A percentile compares a stretch with the other conserved stretches of the same genome.
These are phyloP conservation scores for Biscogniauxia mediterranea DNA, from an alignment of 2,329 filamentous ascomycete genomes.

Conservation along the genomic window DNA sequence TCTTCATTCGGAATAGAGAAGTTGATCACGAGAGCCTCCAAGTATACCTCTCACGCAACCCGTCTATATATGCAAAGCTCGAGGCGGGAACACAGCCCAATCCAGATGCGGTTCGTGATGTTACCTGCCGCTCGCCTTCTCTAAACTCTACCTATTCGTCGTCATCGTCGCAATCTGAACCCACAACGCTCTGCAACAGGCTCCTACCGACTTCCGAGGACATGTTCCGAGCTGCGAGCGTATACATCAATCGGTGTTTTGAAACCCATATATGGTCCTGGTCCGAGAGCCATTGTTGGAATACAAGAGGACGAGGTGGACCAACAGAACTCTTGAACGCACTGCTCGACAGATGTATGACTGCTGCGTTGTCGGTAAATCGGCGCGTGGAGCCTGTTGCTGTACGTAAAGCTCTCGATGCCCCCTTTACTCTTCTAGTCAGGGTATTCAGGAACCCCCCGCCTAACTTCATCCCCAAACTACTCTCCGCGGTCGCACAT, in stretches of 20 bases:
- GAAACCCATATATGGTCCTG: conserved; percentile 22
- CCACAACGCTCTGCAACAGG: conserved; percentile 5
- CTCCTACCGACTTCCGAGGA: conserved; percentile 15
- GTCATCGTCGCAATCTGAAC: not conserved
- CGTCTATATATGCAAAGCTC: conserved; percentile 26
- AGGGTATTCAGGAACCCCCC: conserved; percentile 30
- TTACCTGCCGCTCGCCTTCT: conserved; percentile 26
- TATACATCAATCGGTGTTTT: conserved; percentile 23
- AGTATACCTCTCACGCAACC: conserved; percentile 30
- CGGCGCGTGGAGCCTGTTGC: conserved; percentile 26
- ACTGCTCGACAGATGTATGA: conserved; percentile 29
- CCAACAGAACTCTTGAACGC: conserved; percentile 27
- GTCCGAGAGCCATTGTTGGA: conserved; percentile 25
- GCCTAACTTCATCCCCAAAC: conserved; percentile 26
- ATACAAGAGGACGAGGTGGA: conserved; percentile 22
- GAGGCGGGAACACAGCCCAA: conserved; percentile 24
- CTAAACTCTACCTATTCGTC: conserved; percentile 2
- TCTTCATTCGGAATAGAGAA: conserved; percentile 27
- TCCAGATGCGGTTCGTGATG: conserved; percentile 27
- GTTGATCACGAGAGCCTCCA: conserved; percentile 27
- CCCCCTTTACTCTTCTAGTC: conserved; percentile 27
- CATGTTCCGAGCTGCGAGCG: conserved; percentile 20
- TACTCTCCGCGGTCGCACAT: conserved; percentile 24
- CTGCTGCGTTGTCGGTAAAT: conserved; percentile 26
- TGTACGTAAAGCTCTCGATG: conserved; percentile 25